Conservation (phyloP, 2,329 filamentous ascomycete genomes). For the Diaporthe humulicola region DNA sequence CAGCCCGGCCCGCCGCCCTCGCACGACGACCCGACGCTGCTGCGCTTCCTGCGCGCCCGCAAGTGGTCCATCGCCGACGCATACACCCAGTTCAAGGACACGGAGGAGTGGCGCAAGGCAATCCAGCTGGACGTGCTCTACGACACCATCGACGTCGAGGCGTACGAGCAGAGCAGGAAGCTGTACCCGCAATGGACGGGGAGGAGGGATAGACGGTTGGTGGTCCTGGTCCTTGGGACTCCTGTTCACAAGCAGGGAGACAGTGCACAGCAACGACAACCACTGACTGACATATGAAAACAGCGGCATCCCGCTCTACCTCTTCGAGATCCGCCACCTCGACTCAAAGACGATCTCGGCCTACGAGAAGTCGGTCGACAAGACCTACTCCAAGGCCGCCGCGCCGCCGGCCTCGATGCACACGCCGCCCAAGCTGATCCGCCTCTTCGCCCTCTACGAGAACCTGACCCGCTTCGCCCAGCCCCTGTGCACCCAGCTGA, state of each 20-base stretch:
- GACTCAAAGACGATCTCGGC: constrained; percentile 84
- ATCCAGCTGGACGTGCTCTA: constrained; percentile 86
- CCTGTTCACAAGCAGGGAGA: constrained; percentile 20
- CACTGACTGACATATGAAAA: neutral
- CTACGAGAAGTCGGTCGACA: constrained; percentile 79
- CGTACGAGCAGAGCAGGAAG: constrained; percentile 83
- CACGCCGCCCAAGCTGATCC: constrained; percentile 81
- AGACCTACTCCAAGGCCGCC: constrained; percentile 68
- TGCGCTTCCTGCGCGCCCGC: constrained; percentile 89
- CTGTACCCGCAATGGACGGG: constrained; percentile 97
- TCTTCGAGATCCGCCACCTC: constrained; percentile 88
- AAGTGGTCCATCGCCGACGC: constrained; percentile 85
- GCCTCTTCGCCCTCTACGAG: constrained; percentile 93
- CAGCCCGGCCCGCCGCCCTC: constrained; percentile 68
- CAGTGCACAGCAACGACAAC: no score
- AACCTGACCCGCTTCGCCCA: constrained; percentile 89
- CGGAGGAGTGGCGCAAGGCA: constrained; percentile 86
- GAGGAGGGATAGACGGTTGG: constrained; percentile 77
- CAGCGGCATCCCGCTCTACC: constrained; percentile 91
- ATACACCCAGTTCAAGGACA: constrained; percentile 86
- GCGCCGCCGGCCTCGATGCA: constrained; percentile 69
- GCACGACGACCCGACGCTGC: constrained; percentile 80
- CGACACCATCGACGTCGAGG: constrained; percentile 85
- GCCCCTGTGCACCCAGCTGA: constrained; percentile 84
- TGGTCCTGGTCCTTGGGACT: no score